These are phyloP conservation scores for Cymbopogon citratus DNA, from an alignment of 176 grass and related monocot species.

Conservation along the genomic window DNA sequence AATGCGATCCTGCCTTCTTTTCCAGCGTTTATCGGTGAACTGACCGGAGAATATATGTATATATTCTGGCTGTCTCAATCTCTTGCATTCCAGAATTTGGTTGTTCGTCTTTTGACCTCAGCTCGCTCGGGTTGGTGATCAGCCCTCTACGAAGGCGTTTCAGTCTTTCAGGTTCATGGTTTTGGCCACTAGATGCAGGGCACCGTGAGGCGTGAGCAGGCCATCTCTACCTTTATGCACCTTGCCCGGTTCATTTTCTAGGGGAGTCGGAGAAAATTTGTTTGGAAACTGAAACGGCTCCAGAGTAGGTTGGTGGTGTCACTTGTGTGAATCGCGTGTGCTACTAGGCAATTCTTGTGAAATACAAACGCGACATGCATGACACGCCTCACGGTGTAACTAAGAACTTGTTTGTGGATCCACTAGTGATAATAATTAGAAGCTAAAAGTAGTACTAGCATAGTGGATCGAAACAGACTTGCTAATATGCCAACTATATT, in stretches of 20 bases:
- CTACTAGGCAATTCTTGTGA: not conserved
- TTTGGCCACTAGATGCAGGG: too few relatives aligned
- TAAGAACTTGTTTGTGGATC: not conserved
- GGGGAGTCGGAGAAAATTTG: too few relatives aligned
- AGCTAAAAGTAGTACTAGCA: not conserved
- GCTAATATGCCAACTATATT: too few relatives aligned
- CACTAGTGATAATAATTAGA: not conserved
- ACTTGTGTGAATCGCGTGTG: not conserved
- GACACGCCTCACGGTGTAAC: not conserved
- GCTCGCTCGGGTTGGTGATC: constrained; percentile 15
- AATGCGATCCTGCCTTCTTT: not conserved
- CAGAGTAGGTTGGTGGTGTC: constrained; percentile 5
- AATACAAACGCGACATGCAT: not conserved
- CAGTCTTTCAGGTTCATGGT: too few relatives aligned
- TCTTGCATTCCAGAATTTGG: not conserved
- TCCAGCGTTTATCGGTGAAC: constrained; percentile 21
- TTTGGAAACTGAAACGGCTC: not conserved
- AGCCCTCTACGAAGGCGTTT: not conserved
- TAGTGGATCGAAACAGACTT: not conserved
- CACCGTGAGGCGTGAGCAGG: too few relatives aligned
- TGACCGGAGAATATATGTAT: constrained; percentile 21
- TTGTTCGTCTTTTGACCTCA: not conserved
- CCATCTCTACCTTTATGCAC: too few relatives aligned
- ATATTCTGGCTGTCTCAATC: not conserved
- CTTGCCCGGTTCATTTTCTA: too few relatives aligned